phyloP scores from a whole-genome alignment of 257 asterid genomes.

The Solanum arcanum region DNA sequence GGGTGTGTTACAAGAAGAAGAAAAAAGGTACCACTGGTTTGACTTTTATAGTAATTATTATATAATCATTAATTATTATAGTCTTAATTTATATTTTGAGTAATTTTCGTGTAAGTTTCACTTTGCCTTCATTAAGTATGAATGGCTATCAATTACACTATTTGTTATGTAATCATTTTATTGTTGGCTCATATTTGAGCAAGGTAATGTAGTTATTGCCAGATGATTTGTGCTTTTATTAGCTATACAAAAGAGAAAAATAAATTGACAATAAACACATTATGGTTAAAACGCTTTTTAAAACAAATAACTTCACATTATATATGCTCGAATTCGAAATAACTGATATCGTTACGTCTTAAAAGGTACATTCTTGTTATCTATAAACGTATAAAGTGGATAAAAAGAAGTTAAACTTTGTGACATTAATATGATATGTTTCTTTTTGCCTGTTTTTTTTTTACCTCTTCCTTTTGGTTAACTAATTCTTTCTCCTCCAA shows the following conservation, averaged over 20 bases:
- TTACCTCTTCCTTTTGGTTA: background rate
- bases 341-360: fast-evolving
- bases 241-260: background rate
- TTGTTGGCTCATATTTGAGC: background rate
- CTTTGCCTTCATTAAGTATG: background rate
- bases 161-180: conserved; percentile 1
- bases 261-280: background rate
- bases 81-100: conserved; percentile 9
- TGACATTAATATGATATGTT: background rate
- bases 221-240: background rate
- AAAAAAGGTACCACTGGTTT: conserved; percentile 41
- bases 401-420: background rate
- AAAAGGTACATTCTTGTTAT: background rate
- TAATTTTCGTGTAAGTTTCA: background rate
- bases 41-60: conserved; percentile 3
- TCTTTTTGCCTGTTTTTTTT: background rate
- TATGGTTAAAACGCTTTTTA: no score
- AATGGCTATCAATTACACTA: background rate
- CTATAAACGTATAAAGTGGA: background rate
- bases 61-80: conserved; percentile 9
- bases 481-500: background rate
- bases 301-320: fast-evolving
- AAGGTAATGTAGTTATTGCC: background rate
- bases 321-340: fast-evolving
- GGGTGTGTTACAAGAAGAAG: conserved; percentile 22